Base-by-base conservation (phyloP, 2,329 filamentous ascomycete genomes). In the Fusarium temperatum region DNA sequence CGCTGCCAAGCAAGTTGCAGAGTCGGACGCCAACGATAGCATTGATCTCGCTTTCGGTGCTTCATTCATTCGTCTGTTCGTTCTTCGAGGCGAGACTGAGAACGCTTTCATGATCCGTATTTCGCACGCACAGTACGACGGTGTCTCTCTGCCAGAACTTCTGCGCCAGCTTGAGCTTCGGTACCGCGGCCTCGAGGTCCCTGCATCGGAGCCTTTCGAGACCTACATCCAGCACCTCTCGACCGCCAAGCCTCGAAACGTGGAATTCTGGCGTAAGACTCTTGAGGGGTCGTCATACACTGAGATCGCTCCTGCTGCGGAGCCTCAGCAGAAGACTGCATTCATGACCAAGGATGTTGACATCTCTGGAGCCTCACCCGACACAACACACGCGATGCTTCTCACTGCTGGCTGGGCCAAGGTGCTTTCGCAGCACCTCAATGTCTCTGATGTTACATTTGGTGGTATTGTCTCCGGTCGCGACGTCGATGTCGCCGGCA, bases 121-220 rank as follows among this genome's bases (percentile, higher is more conserved):
- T 20, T 88, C 86, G 0, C 86, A 87, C 69, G 85, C 86, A 1
- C 85, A 87, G 70, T 87, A 87, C 57, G 85, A 87, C 30, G 85
- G 85, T 32, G 83, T 87, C 24, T 87, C 83, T 28, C 78, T 87
- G 7, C 85, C 85, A 1, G 79, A 81, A 9, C 78, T 87, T 2
- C 81, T 85, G 39, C 78, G 80, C 3, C 81, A 85, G 51, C 80
- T 87, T 35, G 80, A 83, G 5, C 77, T 81, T 7, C 79, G 83
- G 11, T 87, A 87, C 68, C 66, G 75, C 5, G 81, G 80, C 13
- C 38, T 68, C 3, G 75, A 77, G 10, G 42, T 68, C 6, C 68
- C 77, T 4, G 44, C 61, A 1, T 78, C 74, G 2, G 51, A 72
- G 3, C 70, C 74, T 18, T 78, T 78, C n/a, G 64, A 65, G 11